Base-by-base conservation (phyloP, 1,139 yeast genomes). In the Meyerozyma elateridarum region DNA sequence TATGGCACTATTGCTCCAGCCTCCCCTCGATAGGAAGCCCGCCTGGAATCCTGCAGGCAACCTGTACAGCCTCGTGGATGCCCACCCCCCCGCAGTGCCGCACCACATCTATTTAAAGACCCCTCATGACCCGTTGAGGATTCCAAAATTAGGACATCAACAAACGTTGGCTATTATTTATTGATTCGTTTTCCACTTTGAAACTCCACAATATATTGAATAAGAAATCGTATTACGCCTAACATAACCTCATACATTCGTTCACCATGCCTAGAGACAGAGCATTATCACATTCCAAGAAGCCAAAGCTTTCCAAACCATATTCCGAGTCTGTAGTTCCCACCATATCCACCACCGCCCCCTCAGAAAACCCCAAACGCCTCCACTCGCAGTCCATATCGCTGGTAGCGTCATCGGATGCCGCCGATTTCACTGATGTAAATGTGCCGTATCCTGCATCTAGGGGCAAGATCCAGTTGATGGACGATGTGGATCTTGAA, bases 401-500 rank as follows among this genome's bases (percentile, higher is more conserved):
- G 11, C 46, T 50, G 12, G 49, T 48, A 13, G 26, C 32, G 13
- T 45, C 48, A n/a, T 34, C 32, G 6, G 42, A 38, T 30, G 43
- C 52, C 3, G 27, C 31, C 30, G 36, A 33, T 19, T 13, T 11
- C 25, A 14, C 22, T 3, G 33, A 29, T n/a, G 37, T 28, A 13
- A 20, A 22, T 9, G 30, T 22, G 24, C 19, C 36, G n/a, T 27
- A 29, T 17, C 28, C 37, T 8, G 29, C 25, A 3, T 31, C 35
- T 9, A 32, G 32, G 36, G 51, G 51, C 13, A 45, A 44, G 32
- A 44, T 44, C 14, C 42, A 35, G 31, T 39, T 45, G 27, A 44
- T 52, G 42, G 62, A 59, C 33, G 56, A 56, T 26, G 46, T 51
- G 3, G 70, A 64, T 30, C 49, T 64, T 37, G 70, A 64, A 37